Evolutionary conservation across 1,284 basidiomycete genomes (phyloP), one percentile per base, ranked within the genome.

Genomic region (Neotropicomus parvogracilis): DNA sequence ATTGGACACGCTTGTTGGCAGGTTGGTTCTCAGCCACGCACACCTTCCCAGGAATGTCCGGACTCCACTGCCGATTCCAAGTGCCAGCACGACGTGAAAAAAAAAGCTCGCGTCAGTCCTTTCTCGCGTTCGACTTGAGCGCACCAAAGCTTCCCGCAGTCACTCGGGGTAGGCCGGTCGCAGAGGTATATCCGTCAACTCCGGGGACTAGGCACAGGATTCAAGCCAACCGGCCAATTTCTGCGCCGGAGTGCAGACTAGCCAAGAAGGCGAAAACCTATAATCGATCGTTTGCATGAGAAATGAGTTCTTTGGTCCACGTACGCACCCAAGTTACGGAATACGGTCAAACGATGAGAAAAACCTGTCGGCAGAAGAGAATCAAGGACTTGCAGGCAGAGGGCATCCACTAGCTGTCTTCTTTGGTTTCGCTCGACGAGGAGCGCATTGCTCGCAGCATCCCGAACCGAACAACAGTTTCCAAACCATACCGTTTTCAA

Each of bases 221-320:
- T 78, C 76, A 6, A 78, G 64, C 70, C 73, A 78, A 52, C 75
- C 71, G 0, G 72, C 77, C 9, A 78, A 63, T 45, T 77, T 69
- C 20, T 58, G 33, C n/a, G 69, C 68, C 0, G 70, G 70, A 3
- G 65, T 63, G 35, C 63, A 75, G 14, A 69, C 63, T 6, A 72
- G 73, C 73, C 74, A 75, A 8, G 58, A 63, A 7, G 58, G 51
- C 3, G 68, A 69, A 39, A 69, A 68, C 19, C 66, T 67, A 36
- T 24, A 40, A 46, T n/a, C 5, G 12, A 9, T 33, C 17, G 9
- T 29, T 49, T 11, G 7, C 28, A 20, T 16, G 13, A 5, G 9
- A 21, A 42, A 4, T n/a, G 8, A 24, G 24, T 8, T 24, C 24
- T 4, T 24, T 24, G 24, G 24, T 8, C 24, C 4, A 24, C 28